These are phyloP conservation scores for Pestalotiopsis sp. DNA, from an alignment of 2,329 filamentous ascomycete species.

Conservation along the genomic window DNA sequence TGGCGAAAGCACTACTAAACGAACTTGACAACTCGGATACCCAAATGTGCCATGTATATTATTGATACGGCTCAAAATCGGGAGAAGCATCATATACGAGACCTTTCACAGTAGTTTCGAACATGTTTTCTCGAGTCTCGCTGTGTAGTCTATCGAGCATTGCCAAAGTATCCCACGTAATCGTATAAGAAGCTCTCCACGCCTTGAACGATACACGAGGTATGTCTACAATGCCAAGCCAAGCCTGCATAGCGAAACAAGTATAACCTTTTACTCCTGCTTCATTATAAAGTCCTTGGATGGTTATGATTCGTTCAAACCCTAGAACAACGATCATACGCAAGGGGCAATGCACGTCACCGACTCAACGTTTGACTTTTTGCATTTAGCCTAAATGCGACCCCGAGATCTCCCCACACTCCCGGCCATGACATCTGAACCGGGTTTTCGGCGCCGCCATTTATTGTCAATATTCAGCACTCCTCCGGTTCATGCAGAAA, in stretches of 20 bases:
- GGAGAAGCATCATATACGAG: neutral
- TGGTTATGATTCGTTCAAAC: neutral
- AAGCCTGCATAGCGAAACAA: neutral
- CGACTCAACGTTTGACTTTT: neutral
- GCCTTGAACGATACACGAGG: neutral
- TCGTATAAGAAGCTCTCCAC: neutral
- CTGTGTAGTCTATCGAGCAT: neutral
- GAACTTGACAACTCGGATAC: too few species aligned
- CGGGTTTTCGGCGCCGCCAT: neutral
- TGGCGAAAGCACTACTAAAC: neutral
- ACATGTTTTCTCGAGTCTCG: neutral
- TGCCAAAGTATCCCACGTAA: neutral
- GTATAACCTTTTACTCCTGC: neutral
- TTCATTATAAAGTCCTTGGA: neutral
- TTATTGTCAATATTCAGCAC: neutral
- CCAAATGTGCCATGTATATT: neutral
- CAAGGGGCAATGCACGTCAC: neutral
- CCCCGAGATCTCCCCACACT: neutral
- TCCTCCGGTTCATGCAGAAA: neutral
- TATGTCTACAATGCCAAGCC: neutral
- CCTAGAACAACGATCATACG: neutral
- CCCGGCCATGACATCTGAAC: neutral
- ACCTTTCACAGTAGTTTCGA: neutral
- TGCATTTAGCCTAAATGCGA: neutral
- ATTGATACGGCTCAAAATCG: neutral